Evolutionary conservation across 169 alveolate genomes (phyloP).

Genomic region (Cryptosporidium viatorum): DNA sequence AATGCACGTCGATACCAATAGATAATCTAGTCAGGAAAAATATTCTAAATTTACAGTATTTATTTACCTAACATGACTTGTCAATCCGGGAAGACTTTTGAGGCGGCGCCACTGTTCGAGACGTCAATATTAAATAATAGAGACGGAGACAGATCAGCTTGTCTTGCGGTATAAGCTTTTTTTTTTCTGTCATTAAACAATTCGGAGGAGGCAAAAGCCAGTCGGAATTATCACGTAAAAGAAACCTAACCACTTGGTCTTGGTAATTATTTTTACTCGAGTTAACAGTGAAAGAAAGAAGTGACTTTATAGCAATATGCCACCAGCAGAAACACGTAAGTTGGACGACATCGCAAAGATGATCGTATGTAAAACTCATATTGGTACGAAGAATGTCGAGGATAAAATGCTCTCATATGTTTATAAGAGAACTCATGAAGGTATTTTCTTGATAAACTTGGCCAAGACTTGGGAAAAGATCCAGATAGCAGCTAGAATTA

Average conservation of each 20-base stretch:
- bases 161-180: conserved; percentile 52
- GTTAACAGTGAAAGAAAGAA: conserved; percentile 4
- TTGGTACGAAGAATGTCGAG: conserved; percentile 97
- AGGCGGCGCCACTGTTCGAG: conserved; percentile 50
- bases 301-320: conserved; percentile 37
- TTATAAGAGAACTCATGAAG: conserved; percentile 95
- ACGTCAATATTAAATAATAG: conserved; percentile 46
- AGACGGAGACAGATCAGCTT: conserved; percentile 68
- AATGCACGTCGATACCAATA: neutral
- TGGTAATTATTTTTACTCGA: neutral
- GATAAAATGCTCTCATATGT: conserved; percentile 96
- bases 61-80: neutral
- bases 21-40: neutral
- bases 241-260: conserved; percentile 15
- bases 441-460: conserved; percentile 95
- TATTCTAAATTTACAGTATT: neutral
- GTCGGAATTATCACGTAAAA: conserved; percentile 11
- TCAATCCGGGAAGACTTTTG: conserved; percentile 10
- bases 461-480: conserved; percentile 98
- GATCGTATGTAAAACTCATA: conserved; percentile 89
- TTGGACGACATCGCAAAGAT: conserved; percentile 75
- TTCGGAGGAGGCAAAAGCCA: conserved; percentile 38
- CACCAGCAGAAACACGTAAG: conserved; percentile 76
- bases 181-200: neutral
- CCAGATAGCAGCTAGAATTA: conserved; percentile 98